Evolutionary conservation across 1,139 yeast species (phyloP).

Genomic region (Nakaseomyces kungkrabaensis): DNA sequence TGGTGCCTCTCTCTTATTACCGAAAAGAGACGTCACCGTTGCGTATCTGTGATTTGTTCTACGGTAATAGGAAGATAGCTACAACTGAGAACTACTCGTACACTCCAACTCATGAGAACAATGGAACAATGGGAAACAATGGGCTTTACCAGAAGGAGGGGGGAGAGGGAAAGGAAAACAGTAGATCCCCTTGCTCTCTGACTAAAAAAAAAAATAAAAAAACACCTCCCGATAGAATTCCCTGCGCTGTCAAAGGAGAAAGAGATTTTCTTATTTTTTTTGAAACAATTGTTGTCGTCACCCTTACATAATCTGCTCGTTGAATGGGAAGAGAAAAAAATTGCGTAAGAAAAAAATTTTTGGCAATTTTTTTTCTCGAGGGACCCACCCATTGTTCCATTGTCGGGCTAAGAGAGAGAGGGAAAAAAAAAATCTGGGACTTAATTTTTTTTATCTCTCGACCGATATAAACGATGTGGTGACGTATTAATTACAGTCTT

Average conservation of each 20-base stretch:
- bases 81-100: too few relatives aligned
- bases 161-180: too few relatives aligned
- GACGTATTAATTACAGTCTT: neutral
- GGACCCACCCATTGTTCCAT: too few relatives aligned
- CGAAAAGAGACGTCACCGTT: neutral
- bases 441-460: too few relatives aligned
- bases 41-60: neutral
- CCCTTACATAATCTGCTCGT: too few relatives aligned
- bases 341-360: too few relatives aligned
- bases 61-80: too few relatives aligned
- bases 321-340: too few relatives aligned
- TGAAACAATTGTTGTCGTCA: too few relatives aligned
- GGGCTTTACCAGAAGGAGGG: neutral
- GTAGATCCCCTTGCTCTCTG: neutral
- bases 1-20: neutral
- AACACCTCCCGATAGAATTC: neutral
- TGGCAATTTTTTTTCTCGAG: too few relatives aligned
- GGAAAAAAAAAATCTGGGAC: neutral
- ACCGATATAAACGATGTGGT: neutral
- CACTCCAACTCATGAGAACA: neutral
- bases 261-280: too few relatives aligned
- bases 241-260: too few relatives aligned
- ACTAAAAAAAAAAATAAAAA: neutral
- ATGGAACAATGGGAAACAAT: neutral
- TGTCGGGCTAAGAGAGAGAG: neutral